Conservation (phyloP, 2,329 filamentous ascomycete genomes). For the Stromatinia cepivora region DNA sequence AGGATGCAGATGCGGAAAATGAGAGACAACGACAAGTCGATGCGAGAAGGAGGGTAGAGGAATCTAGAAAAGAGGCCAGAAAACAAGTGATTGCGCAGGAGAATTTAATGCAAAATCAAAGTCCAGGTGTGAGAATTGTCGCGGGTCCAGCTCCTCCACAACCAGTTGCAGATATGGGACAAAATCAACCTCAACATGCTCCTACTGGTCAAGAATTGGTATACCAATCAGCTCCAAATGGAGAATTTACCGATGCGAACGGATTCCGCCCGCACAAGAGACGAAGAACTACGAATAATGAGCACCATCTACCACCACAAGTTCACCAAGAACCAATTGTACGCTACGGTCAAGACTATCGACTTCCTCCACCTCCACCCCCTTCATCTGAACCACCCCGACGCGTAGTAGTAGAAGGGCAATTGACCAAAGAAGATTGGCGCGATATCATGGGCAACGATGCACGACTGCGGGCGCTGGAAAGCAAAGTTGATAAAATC, state of each 20-base stretch:
- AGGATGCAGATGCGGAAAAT: conserved; percentile 40
- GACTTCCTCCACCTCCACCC: conserved; percentile 31
- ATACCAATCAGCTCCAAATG: conserved; percentile 27
- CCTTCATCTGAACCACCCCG: conserved; percentile 33
- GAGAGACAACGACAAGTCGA: conserved; percentile 42
- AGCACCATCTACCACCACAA: conserved; percentile 34
- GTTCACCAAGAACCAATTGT: conserved; percentile 35
- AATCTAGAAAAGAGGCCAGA: conserved; percentile 39
- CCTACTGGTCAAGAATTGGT: conserved; percentile 30
- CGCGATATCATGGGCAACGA: conserved; percentile 41
- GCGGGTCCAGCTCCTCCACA: conserved; percentile 26
- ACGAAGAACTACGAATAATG: conserved; percentile 36
- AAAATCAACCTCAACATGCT: conserved; percentile 24
- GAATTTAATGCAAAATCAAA: conserved; percentile 28
- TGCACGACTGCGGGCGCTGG: conserved; percentile 37
- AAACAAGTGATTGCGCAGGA: conserved; percentile 39
- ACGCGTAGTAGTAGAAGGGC: conserved; percentile 39
- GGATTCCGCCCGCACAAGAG: conserved; percentile 37
- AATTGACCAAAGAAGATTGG: conserved; percentile 41
- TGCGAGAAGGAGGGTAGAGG: conserved; percentile 38
- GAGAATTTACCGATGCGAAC: conserved; percentile 30
- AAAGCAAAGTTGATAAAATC: conserved; percentile 40
- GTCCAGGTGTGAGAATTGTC: conserved; percentile 27
- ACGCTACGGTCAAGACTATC: conserved; percentile 15
- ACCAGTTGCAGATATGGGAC: conserved; percentile 29